Percentiles rank a stretch among this genome's conserved stretches.
phyloP scores from a whole-genome alignment of 2,329 filamentous ascomycete genomes.

The Gremmenia infestans region DNA sequence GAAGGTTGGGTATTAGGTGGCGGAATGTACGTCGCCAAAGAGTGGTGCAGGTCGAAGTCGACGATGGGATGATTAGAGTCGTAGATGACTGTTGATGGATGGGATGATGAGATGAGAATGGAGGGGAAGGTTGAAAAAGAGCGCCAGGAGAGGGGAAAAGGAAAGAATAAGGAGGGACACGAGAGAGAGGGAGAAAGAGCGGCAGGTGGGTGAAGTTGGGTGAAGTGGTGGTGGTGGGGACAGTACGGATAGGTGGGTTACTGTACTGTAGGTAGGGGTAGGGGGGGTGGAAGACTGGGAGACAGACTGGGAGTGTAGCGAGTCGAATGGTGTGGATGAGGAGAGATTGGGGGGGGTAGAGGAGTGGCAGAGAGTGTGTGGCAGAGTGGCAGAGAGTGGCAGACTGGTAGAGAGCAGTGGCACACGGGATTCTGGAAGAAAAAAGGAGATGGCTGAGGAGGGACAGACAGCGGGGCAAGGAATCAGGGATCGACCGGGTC shows the following conservation, averaged over 20 bases:
- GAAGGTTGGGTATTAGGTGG: conserved; percentile 14
- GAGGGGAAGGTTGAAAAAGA: conserved; percentile 26
- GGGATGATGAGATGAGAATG: conserved; percentile 22
- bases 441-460: conserved; percentile 21
- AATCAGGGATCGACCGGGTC: conserved; percentile 12
- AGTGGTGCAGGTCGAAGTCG: conserved; percentile 9
- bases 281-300: no score
- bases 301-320: no score
- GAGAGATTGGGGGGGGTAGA: conserved; percentile 10
- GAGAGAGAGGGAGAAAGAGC: conserved; percentile 14
- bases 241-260: conserved; percentile 19
- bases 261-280: conserved; percentile 15
- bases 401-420: neutral
- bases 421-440: conserved; percentile 9
- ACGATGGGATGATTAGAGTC: conserved; percentile 15
- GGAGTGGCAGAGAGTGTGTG: conserved; percentile 15
- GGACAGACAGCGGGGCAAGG: conserved; percentile 24
- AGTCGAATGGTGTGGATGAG: conserved; percentile 10
- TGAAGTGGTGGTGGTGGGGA: conserved; percentile 13
- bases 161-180: conserved; percentile 8
- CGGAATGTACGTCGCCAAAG: conserved; percentile 24
- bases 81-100: conserved; percentile 9
- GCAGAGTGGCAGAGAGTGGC: neutral
- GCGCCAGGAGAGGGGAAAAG: conserved; percentile 28
- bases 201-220: conserved; percentile 21